A percentile compares a stretch with the other conserved stretches of the same genome.
These are phyloP conservation scores for Dacryopinax spathularia DNA, from an alignment of 768 basidiomycete species.

Conservation along the genomic window DNA sequence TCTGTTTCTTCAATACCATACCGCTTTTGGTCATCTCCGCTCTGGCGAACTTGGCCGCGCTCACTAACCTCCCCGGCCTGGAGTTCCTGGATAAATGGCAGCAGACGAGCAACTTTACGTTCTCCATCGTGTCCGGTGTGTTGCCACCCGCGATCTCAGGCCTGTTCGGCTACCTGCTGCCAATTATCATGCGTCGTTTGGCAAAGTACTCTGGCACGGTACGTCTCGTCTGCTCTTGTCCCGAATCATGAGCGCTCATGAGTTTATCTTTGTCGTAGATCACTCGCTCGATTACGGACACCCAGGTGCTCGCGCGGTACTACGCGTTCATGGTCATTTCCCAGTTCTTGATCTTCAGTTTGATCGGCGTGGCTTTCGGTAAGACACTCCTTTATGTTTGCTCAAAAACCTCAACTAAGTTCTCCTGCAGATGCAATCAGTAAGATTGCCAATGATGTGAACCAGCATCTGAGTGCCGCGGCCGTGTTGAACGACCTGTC, in stretches of 20 bases:
- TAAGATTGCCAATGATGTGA: slow-evolving; percentile 36
- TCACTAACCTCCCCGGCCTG: slow-evolving; percentile 31
- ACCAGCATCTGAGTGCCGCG: slow-evolving; percentile 32
- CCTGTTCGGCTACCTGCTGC: slow-evolving; percentile 79
- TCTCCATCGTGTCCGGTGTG: slow-evolving; percentile 82
- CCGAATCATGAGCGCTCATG: not conserved
- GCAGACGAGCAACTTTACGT: slow-evolving; percentile 43
- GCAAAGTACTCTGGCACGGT: slow-evolving; percentile 49
- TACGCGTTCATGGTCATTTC: slow-evolving; percentile 88
- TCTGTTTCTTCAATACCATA: slow-evolving; percentile 91
- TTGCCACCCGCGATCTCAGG: slow-evolving; percentile 81
- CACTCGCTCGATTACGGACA: slow-evolving; percentile 69
- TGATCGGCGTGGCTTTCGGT: slow-evolving; percentile 84
- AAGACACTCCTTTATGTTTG: slow-evolving; percentile 2
- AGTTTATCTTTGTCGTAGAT: slow-evolving; percentile 33
- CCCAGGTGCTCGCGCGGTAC: slow-evolving; percentile 83
- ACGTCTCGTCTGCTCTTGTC: slow-evolving; percentile 1
- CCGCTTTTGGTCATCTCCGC: slow-evolving; percentile 83
- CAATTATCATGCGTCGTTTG: slow-evolving; percentile 79
- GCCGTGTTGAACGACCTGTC: slow-evolving; percentile 34
- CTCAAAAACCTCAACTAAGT: not conserved
- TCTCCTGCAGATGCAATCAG: slow-evolving; percentile 19
- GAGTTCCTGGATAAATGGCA: slow-evolving; percentile 64
- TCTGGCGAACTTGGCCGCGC: slow-evolving; percentile 76
- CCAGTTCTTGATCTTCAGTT: slow-evolving; percentile 84